These are phyloP conservation scores for Eragrostis curvula DNA, from an alignment of 176 grass and related monocot species.

Conservation along the genomic window DNA sequence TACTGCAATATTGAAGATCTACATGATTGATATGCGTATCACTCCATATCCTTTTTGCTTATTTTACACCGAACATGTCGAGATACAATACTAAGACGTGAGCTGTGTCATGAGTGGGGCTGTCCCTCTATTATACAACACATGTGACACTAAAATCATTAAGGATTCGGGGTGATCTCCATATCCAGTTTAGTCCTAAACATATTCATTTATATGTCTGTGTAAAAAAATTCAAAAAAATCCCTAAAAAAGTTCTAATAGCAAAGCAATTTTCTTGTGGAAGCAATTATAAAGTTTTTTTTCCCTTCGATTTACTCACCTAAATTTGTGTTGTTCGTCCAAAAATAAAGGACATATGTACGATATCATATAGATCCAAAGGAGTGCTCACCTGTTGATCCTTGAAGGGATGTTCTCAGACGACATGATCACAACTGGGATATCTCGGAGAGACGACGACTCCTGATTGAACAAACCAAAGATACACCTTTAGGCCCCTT, in stretches of 20 bases:
- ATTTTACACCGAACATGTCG: constrained; percentile 3
- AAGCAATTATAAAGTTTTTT: neutral
- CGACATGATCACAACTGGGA: constrained; percentile 74
- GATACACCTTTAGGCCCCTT: neutral
- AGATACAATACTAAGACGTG: constrained; percentile 36
- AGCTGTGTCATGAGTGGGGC: constrained; percentile 9
- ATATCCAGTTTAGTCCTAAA: constrained; percentile 10
- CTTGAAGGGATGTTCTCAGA: constrained; percentile 68
- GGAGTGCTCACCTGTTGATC: constrained; percentile 68
- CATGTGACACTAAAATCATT: constrained; percentile 44
- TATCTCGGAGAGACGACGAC: constrained; percentile 59
- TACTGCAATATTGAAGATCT: constrained; percentile 29
- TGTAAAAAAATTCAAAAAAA: neutral
- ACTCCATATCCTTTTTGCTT: constrained; percentile 38
- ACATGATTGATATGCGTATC: constrained; percentile 43
- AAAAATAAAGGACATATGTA: neutral
- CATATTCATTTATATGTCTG: neutral
- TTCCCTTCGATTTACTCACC: neutral
- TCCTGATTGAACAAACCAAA: constrained; percentile 46
- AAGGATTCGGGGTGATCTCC: constrained; percentile 29
- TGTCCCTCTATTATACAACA: constrained; percentile 33
- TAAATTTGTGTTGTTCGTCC: neutral
- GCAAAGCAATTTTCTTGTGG: neutral
- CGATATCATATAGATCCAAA: neutral
- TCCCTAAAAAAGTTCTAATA: neutral